Evolutionary conservation across 139 green algal species (phyloP).

Genomic region (Chlorella sorokiniana): DNA sequence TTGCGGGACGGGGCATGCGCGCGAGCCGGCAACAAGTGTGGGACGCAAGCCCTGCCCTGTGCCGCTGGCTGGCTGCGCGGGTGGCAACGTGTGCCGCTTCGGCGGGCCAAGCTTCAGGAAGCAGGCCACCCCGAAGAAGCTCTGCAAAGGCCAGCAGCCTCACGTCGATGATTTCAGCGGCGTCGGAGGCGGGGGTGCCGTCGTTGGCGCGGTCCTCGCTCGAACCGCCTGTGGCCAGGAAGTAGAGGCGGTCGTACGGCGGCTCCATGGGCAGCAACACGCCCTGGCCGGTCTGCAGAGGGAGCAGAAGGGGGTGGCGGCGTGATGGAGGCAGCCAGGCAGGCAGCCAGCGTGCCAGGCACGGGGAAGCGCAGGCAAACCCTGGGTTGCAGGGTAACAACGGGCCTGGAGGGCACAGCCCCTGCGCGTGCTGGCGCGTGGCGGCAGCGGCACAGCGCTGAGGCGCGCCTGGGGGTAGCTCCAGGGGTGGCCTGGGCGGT

Average conservation of each 20-base stretch:
- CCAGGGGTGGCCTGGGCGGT: neutral
- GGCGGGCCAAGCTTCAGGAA: neutral
- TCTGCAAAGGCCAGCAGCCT: neutral
- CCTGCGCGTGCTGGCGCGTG: too few species aligned
- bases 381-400: too few species aligned
- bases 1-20: neutral
- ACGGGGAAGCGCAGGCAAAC: too few species aligned
- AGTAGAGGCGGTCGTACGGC: neutral
- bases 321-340: neutral
- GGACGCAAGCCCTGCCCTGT: too few species aligned
- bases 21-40: too few species aligned
- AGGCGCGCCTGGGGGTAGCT: constrained; percentile 6
- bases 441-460: neutral
- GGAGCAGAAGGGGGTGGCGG: neutral
- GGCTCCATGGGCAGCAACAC: constrained; percentile 1
- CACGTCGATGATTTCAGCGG: constrained; percentile 5
- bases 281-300: neutral
- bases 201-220: neutral
- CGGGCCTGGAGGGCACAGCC: neutral
- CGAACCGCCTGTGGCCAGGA: neutral
- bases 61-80: too few species aligned
- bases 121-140: neutral
- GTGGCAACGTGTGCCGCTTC: too few species aligned
- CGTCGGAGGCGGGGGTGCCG: neutral
- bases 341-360: too few species aligned